These are phyloP conservation scores for Escallonia herrerae DNA, from an alignment of 129 eudicot genomes.

Conservation along the genomic window DNA sequence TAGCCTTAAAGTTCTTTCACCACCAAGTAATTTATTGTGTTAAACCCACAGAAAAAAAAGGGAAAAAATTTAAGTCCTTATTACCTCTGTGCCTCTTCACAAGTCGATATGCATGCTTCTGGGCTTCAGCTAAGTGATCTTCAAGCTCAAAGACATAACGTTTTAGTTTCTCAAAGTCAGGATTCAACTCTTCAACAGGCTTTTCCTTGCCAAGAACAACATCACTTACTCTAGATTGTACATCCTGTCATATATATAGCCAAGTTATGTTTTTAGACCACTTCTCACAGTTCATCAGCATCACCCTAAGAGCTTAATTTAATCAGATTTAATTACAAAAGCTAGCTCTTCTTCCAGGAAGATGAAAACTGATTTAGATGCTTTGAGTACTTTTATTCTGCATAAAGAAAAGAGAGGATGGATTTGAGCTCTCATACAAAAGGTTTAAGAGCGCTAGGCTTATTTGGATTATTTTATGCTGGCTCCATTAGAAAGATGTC, in stretches of 20 bases:
- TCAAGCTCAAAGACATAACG: conserved; percentile 87
- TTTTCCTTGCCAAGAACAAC: conserved; percentile 96
- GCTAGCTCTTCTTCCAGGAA: not conserved
- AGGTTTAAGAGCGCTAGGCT: no score
- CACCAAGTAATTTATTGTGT: no score
- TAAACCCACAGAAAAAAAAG: not conserved
- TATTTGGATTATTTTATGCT: no score
- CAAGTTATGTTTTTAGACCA: not conserved
- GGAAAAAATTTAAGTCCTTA: not conserved
- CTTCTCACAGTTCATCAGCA: not conserved
- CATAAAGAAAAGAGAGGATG: no score
- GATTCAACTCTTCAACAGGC: conserved; percentile 90
- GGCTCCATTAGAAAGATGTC: no score
- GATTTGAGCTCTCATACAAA: no score
- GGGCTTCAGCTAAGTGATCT: conserved; percentile 96
- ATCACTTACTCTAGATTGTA: conserved; percentile 94
- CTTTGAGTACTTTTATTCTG: no score
- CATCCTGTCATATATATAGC: conserved; percentile 47
- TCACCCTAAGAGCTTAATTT: not conserved
- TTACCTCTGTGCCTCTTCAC: conserved; percentile 94
- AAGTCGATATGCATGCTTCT: conserved; percentile 87
- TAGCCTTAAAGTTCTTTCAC: conserved; percentile 1
- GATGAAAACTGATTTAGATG: no score
- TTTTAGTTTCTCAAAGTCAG: conserved; percentile 83
- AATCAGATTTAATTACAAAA: not conserved